phyloP scores from a whole-genome alignment of 768 basidiomycete species.

The Rhodotorula taiwanensis region DNA sequence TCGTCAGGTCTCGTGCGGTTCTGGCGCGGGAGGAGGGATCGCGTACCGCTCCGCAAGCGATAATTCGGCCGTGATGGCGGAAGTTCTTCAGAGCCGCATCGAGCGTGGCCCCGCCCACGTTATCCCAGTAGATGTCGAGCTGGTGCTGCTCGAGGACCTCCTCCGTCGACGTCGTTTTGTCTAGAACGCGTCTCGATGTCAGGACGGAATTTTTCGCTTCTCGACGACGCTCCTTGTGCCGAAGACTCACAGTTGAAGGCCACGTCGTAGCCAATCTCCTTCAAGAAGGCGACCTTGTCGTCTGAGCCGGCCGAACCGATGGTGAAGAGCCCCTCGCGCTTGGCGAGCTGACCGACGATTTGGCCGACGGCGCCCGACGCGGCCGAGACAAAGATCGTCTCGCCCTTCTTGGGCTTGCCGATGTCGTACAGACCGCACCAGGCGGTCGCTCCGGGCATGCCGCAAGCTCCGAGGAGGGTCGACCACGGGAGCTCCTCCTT shows the following conservation, averaged over 20 bases:
- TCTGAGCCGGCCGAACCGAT: slow-evolving; percentile 66
- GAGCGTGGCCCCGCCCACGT: slow-evolving; percentile 42
- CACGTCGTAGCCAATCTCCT: slow-evolving; percentile 58
- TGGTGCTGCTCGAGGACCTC: slow-evolving; percentile 58
- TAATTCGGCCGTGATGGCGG: slow-evolving; percentile 37
- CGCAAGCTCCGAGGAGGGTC: slow-evolving; percentile 20
- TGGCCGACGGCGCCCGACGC: slow-evolving; percentile 58
- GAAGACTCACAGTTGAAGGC: slow-evolving; percentile 55
- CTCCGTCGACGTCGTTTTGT: slow-evolving; percentile 53
- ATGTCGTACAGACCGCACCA: slow-evolving; percentile 45
- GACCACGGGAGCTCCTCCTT: slow-evolving; percentile 20
- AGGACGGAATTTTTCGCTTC: background rate
- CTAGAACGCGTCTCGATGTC: background rate
- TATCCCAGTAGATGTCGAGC: slow-evolving; percentile 51
- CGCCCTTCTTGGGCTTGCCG: slow-evolving; percentile 51
- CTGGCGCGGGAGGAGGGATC: slow-evolving; percentile 34
- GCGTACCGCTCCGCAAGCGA: slow-evolving; percentile 25
- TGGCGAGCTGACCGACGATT: slow-evolving; percentile 51
- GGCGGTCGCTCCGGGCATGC: slow-evolving; percentile 42
- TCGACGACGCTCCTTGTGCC: background rate
- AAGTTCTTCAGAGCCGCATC: slow-evolving; percentile 38
- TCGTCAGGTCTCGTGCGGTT: too few relatives aligned
- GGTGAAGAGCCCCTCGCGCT: slow-evolving; percentile 53
- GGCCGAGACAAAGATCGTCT: slow-evolving; percentile 52
- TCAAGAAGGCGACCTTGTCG: slow-evolving; percentile 62